Evolutionary conservation across 2,329 filamentous ascomycete species (phyloP), one percentile per base, ranked within the genome.

Genomic region (Hortaea sp.): DNA sequence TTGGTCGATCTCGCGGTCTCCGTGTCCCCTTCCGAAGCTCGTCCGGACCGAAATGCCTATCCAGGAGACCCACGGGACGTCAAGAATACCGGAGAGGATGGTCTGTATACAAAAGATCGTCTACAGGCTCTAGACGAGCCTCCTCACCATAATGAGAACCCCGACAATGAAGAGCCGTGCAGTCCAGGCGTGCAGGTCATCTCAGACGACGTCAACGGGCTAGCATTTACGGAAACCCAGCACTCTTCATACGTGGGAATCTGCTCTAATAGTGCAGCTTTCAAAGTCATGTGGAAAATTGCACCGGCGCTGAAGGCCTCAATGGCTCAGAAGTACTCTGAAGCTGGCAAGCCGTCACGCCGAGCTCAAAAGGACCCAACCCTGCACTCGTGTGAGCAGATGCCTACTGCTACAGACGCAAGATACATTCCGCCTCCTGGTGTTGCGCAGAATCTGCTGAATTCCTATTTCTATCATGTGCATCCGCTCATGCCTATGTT

Each of bases 71-170:
- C 20, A 20, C 20, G 4, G 20, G 20, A 20, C 20, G 4, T 2
- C 20, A 20, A 20, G 20, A 4, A 2, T 4, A 4, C 4, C 20
- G 20, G 20, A 20, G 20, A 20, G 20, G 20, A 20, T 20, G 20
- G 20, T 20, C 4, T 20, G 20, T 20, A 20, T 4, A 20, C 20
- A 20, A 20, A 20, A 20, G n/a, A 20, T 20, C 20, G 20, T 20
- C 66, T 79, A 5, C 75, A 78, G 51, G 71, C 73, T 39, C 72
- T 88, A 10, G 84, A 88, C 60, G 81, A 84, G 55, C 81, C 87
- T 56, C 83, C 84, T 0, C 71, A 74, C 20, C 71, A 77, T 41
- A 77, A 81, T 53, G 72, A 74, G 3, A 79, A 81, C 59, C 81
- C 78, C 75, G 84, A 87, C 49, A 83, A 88, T 58, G 78, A 65